Conservation (phyloP, 2,329 filamentous ascomycete species). For the Pseudocercospora cruenta region DNA sequence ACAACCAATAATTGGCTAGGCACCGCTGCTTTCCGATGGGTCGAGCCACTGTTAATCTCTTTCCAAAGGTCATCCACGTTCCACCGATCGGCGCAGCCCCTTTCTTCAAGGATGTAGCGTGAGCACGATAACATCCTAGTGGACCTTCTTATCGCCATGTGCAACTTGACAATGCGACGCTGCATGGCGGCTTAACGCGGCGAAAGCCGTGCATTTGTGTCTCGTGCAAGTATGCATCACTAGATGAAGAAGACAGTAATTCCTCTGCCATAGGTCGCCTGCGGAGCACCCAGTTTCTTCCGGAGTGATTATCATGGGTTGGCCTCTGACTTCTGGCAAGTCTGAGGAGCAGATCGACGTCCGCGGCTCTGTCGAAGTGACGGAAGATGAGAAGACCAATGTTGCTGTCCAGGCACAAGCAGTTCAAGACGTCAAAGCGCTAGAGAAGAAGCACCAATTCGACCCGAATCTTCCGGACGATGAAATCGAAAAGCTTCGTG, state of each 20-base stretch:
- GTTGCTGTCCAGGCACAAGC: conserved; percentile 17
- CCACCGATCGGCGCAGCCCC: neutral
- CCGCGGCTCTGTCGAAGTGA: conserved; percentile 1
- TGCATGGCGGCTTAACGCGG: neutral
- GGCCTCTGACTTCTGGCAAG: neutral
- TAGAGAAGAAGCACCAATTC: conserved; percentile 24
- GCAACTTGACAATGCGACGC: neutral
- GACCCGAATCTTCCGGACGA: conserved; percentile 28
- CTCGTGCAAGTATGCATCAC: neutral
- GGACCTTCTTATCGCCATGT: conserved; percentile 4
- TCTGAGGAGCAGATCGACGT: neutral
- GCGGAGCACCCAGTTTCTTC: neutral
- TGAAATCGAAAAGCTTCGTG: conserved; percentile 19
- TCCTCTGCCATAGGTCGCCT: neutral
- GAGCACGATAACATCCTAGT: neutral
- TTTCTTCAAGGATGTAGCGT: neutral
- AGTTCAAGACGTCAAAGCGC: conserved; percentile 16
- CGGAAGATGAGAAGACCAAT: conserved; percentile 3
- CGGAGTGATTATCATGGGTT: neutral
- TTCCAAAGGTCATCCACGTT: neutral
- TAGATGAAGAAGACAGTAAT: neutral
- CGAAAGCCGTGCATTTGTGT: neutral
- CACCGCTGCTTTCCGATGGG: no score
- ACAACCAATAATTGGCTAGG: no score
- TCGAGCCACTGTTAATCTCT: no score